Conservation (phyloP, 768 basidiomycete genomes). For the Tulasnella sp. region DNA sequence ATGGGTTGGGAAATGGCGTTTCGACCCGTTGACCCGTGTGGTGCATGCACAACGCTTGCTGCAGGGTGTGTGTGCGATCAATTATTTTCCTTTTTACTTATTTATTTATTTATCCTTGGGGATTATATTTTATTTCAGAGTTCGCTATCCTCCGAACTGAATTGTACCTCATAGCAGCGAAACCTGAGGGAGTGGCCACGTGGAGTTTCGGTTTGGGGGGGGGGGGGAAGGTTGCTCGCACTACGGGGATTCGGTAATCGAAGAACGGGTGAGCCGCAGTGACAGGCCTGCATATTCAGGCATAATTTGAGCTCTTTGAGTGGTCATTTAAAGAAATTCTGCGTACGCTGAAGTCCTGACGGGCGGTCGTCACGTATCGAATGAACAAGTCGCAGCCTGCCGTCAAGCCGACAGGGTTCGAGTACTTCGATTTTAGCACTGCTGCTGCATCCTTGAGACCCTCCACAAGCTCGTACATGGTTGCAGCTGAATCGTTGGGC, state of each 20-base stretch:
- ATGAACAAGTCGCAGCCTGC: slow-evolving; percentile 91
- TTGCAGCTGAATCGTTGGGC: slow-evolving; percentile 55
- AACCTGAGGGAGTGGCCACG: not conserved
- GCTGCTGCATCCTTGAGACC: slow-evolving; percentile 74
- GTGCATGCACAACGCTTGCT: not conserved
- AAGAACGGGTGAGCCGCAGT: slow-evolving; percentile 1
- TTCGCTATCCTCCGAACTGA: not conserved
- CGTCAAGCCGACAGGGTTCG: slow-evolving; percentile 77
- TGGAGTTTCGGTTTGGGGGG: not conserved
- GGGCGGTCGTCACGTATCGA: slow-evolving; percentile 79
- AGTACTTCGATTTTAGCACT: slow-evolving; percentile 54
- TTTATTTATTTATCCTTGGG: not conserved
- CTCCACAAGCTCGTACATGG: slow-evolving; percentile 88
- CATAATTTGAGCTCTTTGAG: not conserved
- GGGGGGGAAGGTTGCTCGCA: no score
- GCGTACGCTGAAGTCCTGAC: slow-evolving; percentile 74
- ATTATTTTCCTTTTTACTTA: not conserved
- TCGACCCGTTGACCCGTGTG: not conserved
- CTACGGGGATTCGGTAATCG: not conserved
- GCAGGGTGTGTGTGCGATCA: not conserved
- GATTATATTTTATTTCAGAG: not conserved
- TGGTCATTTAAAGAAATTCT: not conserved
- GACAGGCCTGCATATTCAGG: not conserved
- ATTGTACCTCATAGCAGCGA: not conserved
- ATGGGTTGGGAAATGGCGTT: not conserved